A percentile compares a stretch with the other conserved stretches of the same genome.
phyloP scores from a whole-genome alignment of 768 basidiomycete species.

The Fomitopsis pulvina region DNA sequence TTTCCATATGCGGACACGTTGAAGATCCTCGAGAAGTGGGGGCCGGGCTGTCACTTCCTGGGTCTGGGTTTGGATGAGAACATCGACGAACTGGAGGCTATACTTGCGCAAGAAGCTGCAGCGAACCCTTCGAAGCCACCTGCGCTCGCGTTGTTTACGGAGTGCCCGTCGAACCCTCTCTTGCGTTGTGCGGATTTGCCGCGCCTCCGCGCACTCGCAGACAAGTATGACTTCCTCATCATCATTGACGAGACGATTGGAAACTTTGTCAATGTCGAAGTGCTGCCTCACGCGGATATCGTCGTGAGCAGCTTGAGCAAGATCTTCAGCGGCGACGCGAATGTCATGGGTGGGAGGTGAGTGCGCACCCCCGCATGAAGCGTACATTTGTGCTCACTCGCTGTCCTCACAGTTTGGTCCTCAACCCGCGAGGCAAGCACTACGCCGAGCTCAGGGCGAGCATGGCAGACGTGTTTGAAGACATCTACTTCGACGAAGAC shows the following conservation, averaged over 20 bases:
- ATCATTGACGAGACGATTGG: constrained; percentile 94
- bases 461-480: constrained; percentile 62
- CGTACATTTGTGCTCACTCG: neutral
- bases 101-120: constrained; percentile 44
- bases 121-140: constrained; percentile 37
- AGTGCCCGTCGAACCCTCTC: constrained; percentile 95
- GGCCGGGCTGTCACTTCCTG: constrained; percentile 86
- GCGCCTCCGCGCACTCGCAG: constrained; percentile 70
- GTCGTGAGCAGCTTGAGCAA: constrained; percentile 91
- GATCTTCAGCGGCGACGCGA: constrained; percentile 89
- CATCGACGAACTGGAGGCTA: constrained; percentile 60
- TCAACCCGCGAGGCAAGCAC: constrained; percentile 74
- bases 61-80: constrained; percentile 75
- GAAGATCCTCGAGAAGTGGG: constrained; percentile 94
- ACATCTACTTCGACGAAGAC: constrained; percentile 85
- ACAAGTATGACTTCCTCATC: constrained; percentile 82
- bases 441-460: constrained; percentile 61
- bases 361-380: constrained; percentile 16
- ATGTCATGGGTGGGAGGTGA: constrained; percentile 97
- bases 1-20: constrained; percentile 96
- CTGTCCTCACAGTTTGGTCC: constrained; percentile 54
- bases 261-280: constrained; percentile 90
- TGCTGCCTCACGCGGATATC: constrained; percentile 80
- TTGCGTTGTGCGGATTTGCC: constrained; percentile 78
- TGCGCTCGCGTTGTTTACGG: constrained; percentile 78